These are phyloP conservation scores for Elongisporangium prolatum DNA, from an alignment of 352 stramenopile genomes.

Conservation along the genomic window DNA sequence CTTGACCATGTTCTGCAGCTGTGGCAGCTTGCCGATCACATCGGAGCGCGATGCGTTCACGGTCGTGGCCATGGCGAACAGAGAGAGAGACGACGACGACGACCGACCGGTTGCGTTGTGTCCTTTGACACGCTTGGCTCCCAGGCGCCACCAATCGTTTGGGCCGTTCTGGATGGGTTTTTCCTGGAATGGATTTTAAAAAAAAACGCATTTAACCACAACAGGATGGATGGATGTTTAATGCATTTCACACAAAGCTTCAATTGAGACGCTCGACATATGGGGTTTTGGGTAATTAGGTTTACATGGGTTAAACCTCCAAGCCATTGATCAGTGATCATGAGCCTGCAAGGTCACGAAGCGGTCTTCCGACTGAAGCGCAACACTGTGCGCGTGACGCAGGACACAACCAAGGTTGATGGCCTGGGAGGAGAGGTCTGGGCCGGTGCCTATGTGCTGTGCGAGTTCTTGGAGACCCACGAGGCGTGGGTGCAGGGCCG, in stretches of 20 bases:
- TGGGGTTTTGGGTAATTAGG: neutral
- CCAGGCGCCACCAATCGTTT: slow-evolving; percentile 9
- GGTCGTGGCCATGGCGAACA: slow-evolving; percentile 35
- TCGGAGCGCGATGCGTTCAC: slow-evolving; percentile 77
- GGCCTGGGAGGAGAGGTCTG: slow-evolving; percentile 55
- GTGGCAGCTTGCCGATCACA: slow-evolving; percentile 90
- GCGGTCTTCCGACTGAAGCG: slow-evolving; percentile 18
- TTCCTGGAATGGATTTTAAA: too few relatives aligned
- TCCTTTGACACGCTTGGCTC: slow-evolving; percentile 7
- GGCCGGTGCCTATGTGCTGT: slow-evolving; percentile 48
- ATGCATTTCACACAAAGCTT: neutral
- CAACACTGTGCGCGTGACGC: slow-evolving; percentile 24
- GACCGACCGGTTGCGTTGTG: neutral
- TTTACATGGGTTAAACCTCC: neutral
- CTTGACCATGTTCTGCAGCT: slow-evolving; percentile 99
- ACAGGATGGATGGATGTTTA: neutral
- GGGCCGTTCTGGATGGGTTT: neutral
- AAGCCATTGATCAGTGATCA: neutral
- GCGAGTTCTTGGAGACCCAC: slow-evolving; percentile 36
- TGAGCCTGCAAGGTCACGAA: slow-evolving; percentile 27
- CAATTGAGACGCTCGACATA: neutral
- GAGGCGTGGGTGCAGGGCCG: slow-evolving; percentile 16
- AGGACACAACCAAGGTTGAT: slow-evolving; percentile 51
- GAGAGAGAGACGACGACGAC: neutral
- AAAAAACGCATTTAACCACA: too few relatives aligned